Evolutionary conservation across 78 protist genomes (phyloP).

Genomic region (Polysphondylium violaceum): DNA sequence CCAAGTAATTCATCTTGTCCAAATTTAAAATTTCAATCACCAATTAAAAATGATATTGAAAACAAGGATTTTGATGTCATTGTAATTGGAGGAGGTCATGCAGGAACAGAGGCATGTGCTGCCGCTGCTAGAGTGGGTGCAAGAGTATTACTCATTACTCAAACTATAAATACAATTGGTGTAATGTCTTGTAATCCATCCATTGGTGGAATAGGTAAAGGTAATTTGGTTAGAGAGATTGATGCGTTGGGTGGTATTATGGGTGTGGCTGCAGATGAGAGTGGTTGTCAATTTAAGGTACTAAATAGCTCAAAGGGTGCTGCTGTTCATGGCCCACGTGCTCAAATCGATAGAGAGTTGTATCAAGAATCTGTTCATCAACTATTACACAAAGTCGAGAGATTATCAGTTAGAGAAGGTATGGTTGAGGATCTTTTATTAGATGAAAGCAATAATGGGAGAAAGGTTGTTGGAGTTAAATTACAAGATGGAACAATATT

Average conservation of each 20-base stretch:
- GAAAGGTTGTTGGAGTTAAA: constrained; percentile 57
- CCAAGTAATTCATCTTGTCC: not conserved
- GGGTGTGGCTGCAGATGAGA: constrained; percentile 84
- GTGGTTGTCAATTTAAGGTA: constrained; percentile 67
- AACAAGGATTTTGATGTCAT: constrained; percentile 27
- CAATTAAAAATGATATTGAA: constrained; percentile 6
- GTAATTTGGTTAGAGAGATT: constrained; percentile 93
- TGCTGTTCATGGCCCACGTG: constrained; percentile 97
- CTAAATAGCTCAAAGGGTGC: constrained; percentile 91
- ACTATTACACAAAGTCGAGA: not conserved
- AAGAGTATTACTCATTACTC: constrained; percentile 90
- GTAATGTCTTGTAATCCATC: constrained; percentile 98
- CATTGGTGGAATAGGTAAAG: constrained; percentile 98
- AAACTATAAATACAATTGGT: constrained; percentile 82
- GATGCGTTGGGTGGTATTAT: constrained; percentile 97
- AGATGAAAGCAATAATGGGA: constrained; percentile 1
- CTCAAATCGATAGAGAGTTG: constrained; percentile 94
- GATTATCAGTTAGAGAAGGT: constrained; percentile 76
- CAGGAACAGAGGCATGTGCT: constrained; percentile 96
- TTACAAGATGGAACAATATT: constrained; percentile 63
- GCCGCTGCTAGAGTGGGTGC: constrained; percentile 95
- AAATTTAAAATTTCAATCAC: constrained; percentile 47
- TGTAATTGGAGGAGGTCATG: constrained; percentile 97
- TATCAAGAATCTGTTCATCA: constrained; percentile 88
- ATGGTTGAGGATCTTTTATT: constrained; percentile 88